Evolutionary conservation across 2,329 filamentous ascomycete species (phyloP).

Genomic region (Lojkania enalia): DNA sequence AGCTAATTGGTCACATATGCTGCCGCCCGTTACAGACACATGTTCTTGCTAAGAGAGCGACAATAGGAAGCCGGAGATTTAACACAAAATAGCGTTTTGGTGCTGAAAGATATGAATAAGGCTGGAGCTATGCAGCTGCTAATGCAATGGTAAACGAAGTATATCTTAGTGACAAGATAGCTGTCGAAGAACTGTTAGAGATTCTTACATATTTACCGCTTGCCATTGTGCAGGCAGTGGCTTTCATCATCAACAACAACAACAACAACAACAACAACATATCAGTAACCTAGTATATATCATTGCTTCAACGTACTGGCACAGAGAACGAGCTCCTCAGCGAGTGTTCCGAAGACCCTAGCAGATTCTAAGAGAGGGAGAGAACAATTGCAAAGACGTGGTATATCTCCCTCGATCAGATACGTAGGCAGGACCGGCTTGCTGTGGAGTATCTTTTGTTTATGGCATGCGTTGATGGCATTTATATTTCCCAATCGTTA

Average conservation of each 20-base stretch:
- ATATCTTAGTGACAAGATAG: slow-evolving; percentile 5
- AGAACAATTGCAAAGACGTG: slow-evolving; percentile 47
- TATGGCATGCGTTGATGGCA: slow-evolving; percentile 39
- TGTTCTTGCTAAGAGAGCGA: too few species aligned
- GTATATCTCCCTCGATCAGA: slow-evolving; percentile 47
- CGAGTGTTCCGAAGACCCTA: slow-evolving; percentile 40
- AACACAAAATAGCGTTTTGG: slow-evolving; percentile 17
- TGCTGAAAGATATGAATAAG: slow-evolving; percentile 21
- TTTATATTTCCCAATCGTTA: slow-evolving; percentile 9
- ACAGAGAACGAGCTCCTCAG: slow-evolving; percentile 34
- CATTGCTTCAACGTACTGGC: slow-evolving; percentile 26
- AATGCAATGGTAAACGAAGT: slow-evolving; percentile 2
- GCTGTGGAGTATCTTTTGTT: slow-evolving; percentile 47
- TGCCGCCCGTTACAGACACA: too few species aligned
- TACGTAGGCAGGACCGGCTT: slow-evolving; percentile 19
- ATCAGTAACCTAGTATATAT: slow-evolving; percentile 16
- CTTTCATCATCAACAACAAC: slow-evolving; percentile 32
- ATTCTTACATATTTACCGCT: slow-evolving; percentile 18
- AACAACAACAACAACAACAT: slow-evolving; percentile 26
- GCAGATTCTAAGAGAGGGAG: slow-evolving; percentile 30
- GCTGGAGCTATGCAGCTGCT: slow-evolving; percentile 10
- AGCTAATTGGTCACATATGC: too few species aligned
- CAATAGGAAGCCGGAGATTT: slow-evolving; percentile 18
- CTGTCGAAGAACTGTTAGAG: slow-evolving; percentile 31
- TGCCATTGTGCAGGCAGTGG: slow-evolving; percentile 4